Conservation (phyloP, 352 stramenopile species). For the Elongisporangium senticosum region DNA sequence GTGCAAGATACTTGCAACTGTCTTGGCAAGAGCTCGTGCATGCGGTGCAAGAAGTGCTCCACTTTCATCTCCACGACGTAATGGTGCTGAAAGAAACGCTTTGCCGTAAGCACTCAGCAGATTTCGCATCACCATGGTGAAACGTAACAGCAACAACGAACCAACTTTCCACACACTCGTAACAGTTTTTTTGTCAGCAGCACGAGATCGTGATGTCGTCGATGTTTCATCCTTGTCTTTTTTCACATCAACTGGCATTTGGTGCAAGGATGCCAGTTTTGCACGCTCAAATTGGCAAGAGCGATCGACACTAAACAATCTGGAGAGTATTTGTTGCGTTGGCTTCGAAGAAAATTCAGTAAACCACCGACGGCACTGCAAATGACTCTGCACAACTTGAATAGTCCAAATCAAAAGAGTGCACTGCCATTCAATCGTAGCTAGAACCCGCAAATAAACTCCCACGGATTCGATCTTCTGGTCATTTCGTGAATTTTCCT, state of each 20-base stretch:
- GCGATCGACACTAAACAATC: conserved; percentile 68
- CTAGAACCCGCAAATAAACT: conserved; percentile 62
- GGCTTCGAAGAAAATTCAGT: conserved; percentile 53
- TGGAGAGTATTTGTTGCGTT: conserved; percentile 48
- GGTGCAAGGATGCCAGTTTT: conserved; percentile 47
- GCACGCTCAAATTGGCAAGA: conserved; percentile 72
- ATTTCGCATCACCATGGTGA: conserved; percentile 62
- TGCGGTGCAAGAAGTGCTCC: conserved; percentile 52
- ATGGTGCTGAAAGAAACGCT: conserved; percentile 50
- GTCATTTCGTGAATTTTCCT: conserved; percentile 1
- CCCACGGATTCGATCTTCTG: conserved; percentile 41
- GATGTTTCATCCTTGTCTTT: conserved; percentile 12
- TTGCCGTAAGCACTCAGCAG: conserved; percentile 64
- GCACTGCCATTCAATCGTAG: conserved; percentile 76
- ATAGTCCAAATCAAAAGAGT: conserved; percentile 75
- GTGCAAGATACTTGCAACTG: conserved; percentile 39
- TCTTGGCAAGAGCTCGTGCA: conserved; percentile 37
- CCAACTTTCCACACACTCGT: conserved; percentile 75
- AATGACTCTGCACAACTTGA: conserved; percentile 58
- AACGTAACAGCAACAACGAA: conserved; percentile 72
- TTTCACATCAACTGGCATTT: conserved; percentile 11
- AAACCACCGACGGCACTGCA: conserved; percentile 78
- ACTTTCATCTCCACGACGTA: conserved; percentile 56
- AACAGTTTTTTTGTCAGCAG: conserved; percentile 5
- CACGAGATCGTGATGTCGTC: neutral